Evolutionary conservation across 2,329 filamentous ascomycete genomes (phyloP).

Genomic region (Didymellaceae sp.): DNA sequence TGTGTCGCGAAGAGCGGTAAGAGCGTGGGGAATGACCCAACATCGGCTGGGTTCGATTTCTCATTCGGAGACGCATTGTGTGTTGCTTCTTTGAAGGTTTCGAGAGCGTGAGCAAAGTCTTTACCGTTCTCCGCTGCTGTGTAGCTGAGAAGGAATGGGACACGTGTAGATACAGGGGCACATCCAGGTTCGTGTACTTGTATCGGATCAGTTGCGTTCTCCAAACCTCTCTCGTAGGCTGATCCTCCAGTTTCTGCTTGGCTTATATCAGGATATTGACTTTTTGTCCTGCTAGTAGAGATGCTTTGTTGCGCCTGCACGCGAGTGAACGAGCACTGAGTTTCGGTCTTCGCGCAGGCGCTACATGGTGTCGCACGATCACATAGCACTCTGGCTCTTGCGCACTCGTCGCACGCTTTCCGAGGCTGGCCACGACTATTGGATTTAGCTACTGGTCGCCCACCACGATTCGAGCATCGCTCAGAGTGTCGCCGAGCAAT

Average conservation of each 20-base stretch:
- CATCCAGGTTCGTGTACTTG: no score
- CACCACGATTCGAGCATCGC: background rate
- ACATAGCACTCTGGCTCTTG: background rate
- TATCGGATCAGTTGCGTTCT: background rate
- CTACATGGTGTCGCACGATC: background rate
- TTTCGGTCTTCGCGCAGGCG: background rate
- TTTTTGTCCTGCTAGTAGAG: background rate
- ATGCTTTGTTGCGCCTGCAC: no score
- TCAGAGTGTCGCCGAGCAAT: conserved; percentile 7
- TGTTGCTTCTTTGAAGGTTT: background rate
- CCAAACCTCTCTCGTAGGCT: background rate
- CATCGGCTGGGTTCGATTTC: no score
- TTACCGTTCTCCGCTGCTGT: background rate
- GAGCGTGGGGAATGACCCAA: background rate
- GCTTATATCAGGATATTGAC: no score
- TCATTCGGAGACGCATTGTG: background rate
- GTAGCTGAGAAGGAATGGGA: conserved; percentile 9
- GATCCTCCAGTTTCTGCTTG: no score
- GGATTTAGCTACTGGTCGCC: background rate
- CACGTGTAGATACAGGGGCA: background rate
- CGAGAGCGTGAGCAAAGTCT: conserved; percentile 1
- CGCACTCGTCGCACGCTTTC: conserved; percentile 4
- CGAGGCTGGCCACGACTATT: conserved; percentile 5
- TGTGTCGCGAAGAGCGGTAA: background rate
- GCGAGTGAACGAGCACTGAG: background rate